Base-by-base conservation (phyloP, 2,329 filamentous ascomycete species). In the Cladorrhinum sp. region DNA sequence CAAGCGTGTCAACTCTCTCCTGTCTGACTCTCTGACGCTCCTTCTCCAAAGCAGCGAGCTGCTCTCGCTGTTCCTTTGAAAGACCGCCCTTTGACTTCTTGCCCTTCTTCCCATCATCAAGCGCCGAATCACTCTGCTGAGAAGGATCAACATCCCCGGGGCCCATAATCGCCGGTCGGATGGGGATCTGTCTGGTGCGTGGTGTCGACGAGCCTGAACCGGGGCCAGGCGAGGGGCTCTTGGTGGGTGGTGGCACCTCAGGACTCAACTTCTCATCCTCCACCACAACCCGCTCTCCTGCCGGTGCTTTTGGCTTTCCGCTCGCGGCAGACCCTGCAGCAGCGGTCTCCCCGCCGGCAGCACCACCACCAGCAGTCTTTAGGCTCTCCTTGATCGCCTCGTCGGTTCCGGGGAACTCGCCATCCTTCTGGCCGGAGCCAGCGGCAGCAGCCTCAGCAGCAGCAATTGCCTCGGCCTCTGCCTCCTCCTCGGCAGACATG, bases 1-100 rank as follows among this genome's bases (percentile, higher is more conserved):
- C 81, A 16, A 99, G 83, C 6, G 86, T 95, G 62, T 92, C 86
- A 24, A 99, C 91, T 63, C 95, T 91, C 76, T 99, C 72, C 72
- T 97, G 87, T 49, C 95, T 90, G 64, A 96, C 86, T 67, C 83
- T 85, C 62, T 88, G 86, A 22, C 95, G 88, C 79, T 99, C 93
- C 66, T 86, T 82, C 73, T 99, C 95, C 70, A 92, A 93, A 2
- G 91, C 93, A 3, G 88, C 87, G 29, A 99, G 82, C 72, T 96
- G 91, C 70, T 98, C 95, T 29, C 91, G 87, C 78, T 99, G 95
- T 75, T 98, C 95, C 77, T 95, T 96, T 62, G 86, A 87, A 60
- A 99, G 78, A 0, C 89, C 89, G 10, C 85, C 87, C 82, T 95
- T 96, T 80, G 93, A 96, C 83, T 96, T 95, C 74, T 74, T 71